A percentile compares a stretch with the other conserved stretches of the same genome.
Conservation (phyloP, 495 filamentous ascomycete species). For the Cudoniella acicularis region DNA sequence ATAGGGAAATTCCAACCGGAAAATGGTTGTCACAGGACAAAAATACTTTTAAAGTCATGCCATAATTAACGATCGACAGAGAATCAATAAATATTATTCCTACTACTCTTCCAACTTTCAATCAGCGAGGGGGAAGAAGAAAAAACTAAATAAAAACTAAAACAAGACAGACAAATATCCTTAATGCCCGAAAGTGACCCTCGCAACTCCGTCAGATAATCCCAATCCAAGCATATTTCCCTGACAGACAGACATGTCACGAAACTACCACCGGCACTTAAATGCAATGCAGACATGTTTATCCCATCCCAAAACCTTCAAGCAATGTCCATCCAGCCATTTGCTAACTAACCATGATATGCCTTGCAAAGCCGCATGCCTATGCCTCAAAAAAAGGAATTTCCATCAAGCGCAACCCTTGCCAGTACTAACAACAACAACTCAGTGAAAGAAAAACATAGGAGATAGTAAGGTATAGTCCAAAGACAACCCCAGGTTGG, state of each 20-base stretch:
- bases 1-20: too few species aligned
- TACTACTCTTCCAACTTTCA: background rate
- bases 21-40: too few species aligned
- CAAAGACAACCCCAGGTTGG: background rate
- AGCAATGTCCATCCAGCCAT: background rate
- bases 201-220: background rate
- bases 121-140: background rate
- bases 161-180: background rate
- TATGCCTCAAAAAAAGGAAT: background rate
- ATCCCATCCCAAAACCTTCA: background rate
- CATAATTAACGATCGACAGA: background rate
- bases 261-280: background rate
- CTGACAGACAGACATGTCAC: too few species aligned
- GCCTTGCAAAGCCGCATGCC: background rate
- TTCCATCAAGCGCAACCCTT: background rate
- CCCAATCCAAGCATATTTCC: too few species aligned
- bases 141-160: background rate
- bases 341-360: background rate
- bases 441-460: background rate
- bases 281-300: constrained; percentile 2
- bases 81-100: background rate
- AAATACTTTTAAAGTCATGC: too few species aligned
- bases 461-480: background rate
- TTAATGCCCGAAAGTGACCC: background rate
- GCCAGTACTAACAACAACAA: background rate